Base-by-base conservation (phyloP, 1,139 yeast genomes). In the Suhomyces yuchorum region DNA sequence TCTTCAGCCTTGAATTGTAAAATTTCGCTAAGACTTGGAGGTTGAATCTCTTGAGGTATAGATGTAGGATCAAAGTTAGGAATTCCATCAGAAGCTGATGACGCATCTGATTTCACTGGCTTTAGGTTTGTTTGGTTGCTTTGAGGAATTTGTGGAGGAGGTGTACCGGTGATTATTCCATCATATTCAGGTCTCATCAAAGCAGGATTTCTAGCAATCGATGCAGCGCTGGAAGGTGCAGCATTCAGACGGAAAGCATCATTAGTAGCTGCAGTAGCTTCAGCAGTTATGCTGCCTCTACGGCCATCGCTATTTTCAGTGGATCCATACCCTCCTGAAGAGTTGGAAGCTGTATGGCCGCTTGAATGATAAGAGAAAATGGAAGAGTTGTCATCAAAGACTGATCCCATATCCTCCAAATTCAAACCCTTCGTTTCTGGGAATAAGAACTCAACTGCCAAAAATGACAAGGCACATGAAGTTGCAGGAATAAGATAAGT, bases 401-500 rank as follows among this genome's bases (percentile, higher is more conserved):
- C 64, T n/a, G 64, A 60, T 14, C 67, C 96, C 87, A 91, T 90
- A 50, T 91, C 96, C 63, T 91, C 97, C 51, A 91, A 75, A 37
- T 87, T 84, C 40, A 90, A 81, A 6, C 97, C 97, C 61, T 87
- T 90, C 1, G 97, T 91, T 64, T 91, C 97, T 1, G 97, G 97
- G 62, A 86, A 90, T 49, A 82, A 73, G 44, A 75, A 75, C 65
- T 78, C 79, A 7, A 91, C 97, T 12, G 81, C 78, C 45, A 87
- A 77, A 51, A 75, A 70, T 3, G 96, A 88, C 42, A 85, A 66
- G 34, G 83, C 70, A 68, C 97, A 90, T 36, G 88, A 87, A 23
- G 78, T 64, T 1, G 95, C 93, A 49, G 93, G 97, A 48, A 91
- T 80, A 55, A 91, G 70, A 65, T 91, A 91, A 39, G 95, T 78